Evolutionary conservation across 2,329 filamentous ascomycete species (phyloP).

Genomic region (Aspergillus pseudoviridinutans): DNA sequence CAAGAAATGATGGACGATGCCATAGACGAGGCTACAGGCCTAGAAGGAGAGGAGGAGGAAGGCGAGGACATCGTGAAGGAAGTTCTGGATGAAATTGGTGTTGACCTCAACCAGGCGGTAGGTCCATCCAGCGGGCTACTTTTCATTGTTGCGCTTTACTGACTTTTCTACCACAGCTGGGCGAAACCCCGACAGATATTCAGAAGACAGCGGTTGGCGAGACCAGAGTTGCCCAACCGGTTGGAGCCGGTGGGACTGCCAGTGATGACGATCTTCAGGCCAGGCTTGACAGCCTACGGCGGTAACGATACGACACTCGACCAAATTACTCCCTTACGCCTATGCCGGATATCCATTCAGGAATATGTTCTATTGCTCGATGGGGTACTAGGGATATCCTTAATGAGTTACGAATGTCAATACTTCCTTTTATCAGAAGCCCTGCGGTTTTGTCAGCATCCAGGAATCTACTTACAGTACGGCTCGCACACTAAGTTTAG

Average conservation of each 20-base stretch:
- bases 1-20: slow-evolving; percentile 99
- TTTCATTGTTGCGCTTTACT: slow-evolving; percentile 9
- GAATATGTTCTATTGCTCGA: background rate
- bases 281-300: slow-evolving; percentile 78
- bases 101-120: slow-evolving; percentile 87
- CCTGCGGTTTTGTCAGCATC: background rate
- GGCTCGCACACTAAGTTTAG: background rate
- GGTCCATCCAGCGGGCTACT: slow-evolving; percentile 36
- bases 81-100: slow-evolving; percentile 92
- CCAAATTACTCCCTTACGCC: background rate
- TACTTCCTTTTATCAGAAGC: background rate
- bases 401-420: background rate
- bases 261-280: slow-evolving; percentile 91
- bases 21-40: slow-evolving; percentile 91
- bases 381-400: background rate
- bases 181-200: slow-evolving; percentile 82
- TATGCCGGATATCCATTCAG: background rate
- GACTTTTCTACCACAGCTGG: slow-evolving; percentile 58
- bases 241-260: slow-evolving; percentile 55
- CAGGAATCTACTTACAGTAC: background rate
- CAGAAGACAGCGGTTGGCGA: slow-evolving; percentile 71
- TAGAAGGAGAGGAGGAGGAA: slow-evolving; percentile 80
- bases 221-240: slow-evolving; percentile 76
- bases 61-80: slow-evolving; percentile 96
- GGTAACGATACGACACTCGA: slow-evolving; percentile 32